These are phyloP conservation scores for Myochromella boudieri DNA, from an alignment of 768 basidiomycete species.

Conservation along the genomic window DNA sequence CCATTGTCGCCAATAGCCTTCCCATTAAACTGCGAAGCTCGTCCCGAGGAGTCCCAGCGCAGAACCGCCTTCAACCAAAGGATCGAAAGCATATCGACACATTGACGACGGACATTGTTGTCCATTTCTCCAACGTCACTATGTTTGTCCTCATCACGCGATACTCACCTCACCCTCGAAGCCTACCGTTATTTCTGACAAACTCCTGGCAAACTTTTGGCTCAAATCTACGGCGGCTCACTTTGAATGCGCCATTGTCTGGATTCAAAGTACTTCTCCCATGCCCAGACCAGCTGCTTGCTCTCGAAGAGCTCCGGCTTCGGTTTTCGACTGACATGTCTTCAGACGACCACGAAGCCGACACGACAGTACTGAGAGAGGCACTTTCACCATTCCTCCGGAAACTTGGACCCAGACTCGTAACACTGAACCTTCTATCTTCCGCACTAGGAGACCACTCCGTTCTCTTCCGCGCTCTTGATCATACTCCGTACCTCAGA, in stretches of 20 bases:
- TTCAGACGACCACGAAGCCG: slow-evolving; percentile 3
- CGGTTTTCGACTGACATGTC: slow-evolving; percentile 12
- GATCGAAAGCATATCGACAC: slow-evolving; percentile 5
- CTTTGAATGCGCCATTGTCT: slow-evolving; percentile 10
- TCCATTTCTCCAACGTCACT: slow-evolving; percentile 12
- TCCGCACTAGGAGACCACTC: slow-evolving; percentile 15
- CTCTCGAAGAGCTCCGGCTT: slow-evolving; percentile 8
- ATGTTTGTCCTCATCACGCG: slow-evolving; percentile 10
- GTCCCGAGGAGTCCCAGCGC: background rate
- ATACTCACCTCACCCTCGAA: slow-evolving; percentile 12
- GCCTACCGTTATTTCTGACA: slow-evolving; percentile 7
- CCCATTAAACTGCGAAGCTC: background rate
- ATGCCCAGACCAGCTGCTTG: background rate
- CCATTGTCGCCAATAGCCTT: background rate
- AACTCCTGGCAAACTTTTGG: slow-evolving; percentile 12
- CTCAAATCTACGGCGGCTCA: slow-evolving; percentile 9
- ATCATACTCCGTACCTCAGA: slow-evolving; percentile 5
- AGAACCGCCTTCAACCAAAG: background rate
- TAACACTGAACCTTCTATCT: slow-evolving; percentile 11
- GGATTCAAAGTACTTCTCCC: slow-evolving; percentile 12
- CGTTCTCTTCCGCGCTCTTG: slow-evolving; percentile 8
- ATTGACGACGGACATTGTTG: slow-evolving; percentile 5
- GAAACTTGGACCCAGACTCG: background rate
- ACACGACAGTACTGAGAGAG: background rate
- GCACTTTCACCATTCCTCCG: slow-evolving; percentile 6